A percentile compares a stretch with the other conserved stretches of the same genome.
Evolutionary conservation across 495 filamentous ascomycete species (phyloP).

Genomic region (Darksidea phi): DNA sequence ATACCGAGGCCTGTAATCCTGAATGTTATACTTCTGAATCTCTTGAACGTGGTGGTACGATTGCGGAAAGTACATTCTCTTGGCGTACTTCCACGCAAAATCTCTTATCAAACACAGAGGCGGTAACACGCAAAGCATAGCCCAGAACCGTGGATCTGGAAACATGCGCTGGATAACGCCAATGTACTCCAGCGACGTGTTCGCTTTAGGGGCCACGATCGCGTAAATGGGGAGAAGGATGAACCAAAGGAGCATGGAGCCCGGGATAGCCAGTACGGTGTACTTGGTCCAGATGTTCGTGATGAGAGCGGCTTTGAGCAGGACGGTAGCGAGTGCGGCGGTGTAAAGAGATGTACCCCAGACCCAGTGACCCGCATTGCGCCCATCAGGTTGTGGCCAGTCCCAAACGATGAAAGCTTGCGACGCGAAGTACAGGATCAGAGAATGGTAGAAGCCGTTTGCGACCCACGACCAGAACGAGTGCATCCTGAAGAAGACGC

Average conservation of each 20-base stretch:
- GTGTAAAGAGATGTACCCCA: conserved; percentile 95
- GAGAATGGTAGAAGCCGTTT: conserved; percentile 94
- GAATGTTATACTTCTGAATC: conserved; percentile 99
- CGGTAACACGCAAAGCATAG: conserved; percentile 78
- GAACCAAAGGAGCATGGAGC: conserved; percentile 88
- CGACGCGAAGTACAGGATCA: conserved; percentile 83
- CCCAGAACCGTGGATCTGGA: conserved; percentile 81
- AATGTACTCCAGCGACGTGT: conserved; percentile 79
- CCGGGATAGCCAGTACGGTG: conserved; percentile 91
- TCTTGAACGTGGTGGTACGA: conserved; percentile 98
- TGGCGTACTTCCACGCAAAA: conserved; percentile 75
- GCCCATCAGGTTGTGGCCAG: conserved; percentile 70
- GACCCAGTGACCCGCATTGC: conserved; percentile 88
- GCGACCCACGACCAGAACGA: conserved; percentile 90
- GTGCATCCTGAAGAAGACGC: conserved; percentile 85
- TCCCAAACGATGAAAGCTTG: conserved; percentile 79
- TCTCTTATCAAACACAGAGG: conserved; percentile 84
- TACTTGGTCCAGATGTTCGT: conserved; percentile 99
- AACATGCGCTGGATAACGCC: conserved; percentile 81
- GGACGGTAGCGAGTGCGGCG: conserved; percentile 82
- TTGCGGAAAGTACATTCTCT: conserved; percentile 94
- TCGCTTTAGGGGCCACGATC: conserved; percentile 81
- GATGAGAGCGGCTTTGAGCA: conserved; percentile 91
- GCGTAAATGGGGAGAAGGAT: conserved; percentile 86
- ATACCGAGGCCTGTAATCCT: conserved; percentile 91